Base-by-base conservation (phyloP, 1,284 basidiomycete species). In the Golubevia pallescens region DNA sequence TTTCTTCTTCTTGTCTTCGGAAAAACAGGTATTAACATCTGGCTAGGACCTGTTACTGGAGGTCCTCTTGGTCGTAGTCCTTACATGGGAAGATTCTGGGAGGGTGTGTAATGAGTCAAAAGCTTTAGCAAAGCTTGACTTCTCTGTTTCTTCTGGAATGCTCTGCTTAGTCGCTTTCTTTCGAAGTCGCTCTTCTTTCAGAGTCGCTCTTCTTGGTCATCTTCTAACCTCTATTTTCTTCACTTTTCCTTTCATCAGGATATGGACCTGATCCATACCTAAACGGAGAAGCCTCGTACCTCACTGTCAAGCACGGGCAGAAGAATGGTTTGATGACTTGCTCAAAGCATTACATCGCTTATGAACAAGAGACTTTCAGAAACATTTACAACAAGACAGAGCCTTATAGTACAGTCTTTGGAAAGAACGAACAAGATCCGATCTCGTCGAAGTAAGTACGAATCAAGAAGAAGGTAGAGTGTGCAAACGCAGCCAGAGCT, bases 281-380 rank as follows among this genome's bases (percentile, higher is more conserved):
- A n/a, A 71, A 56, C 56, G 80, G 80, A 16, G 77, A 76, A 59
- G 75, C 66, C 20, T 73, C 72, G 3, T 66, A 69, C 68, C 63
- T 67, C 24, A 75, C 73, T 6, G 70, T 78, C 14, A 69, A 67
- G 13, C 77, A 74, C 34, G 66, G 75, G 5, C 80, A 83, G 60
- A 63, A 65, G 10, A 61, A 65, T 2, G 77, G 79, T 56, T 74
- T 83, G 2, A 69, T 74, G 65, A 73, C 80, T 2, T 67, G 58
- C 2, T 48, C 74, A 42, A 83, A 83, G 67, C 80, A 83, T 61
- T 83, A 71, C 65, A 69, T 75, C 59, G 59, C 58, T 61, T 75
- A 81, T 62, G 75, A 83, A 60, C 78, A 81, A 68, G 80, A 83
- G 57, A 71, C 73, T 57, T 75, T 76, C 63, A 75, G 80, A 34